phyloP scores from a whole-genome alignment of 1,284 basidiomycete genomes.

The Naganishia albida region DNA sequence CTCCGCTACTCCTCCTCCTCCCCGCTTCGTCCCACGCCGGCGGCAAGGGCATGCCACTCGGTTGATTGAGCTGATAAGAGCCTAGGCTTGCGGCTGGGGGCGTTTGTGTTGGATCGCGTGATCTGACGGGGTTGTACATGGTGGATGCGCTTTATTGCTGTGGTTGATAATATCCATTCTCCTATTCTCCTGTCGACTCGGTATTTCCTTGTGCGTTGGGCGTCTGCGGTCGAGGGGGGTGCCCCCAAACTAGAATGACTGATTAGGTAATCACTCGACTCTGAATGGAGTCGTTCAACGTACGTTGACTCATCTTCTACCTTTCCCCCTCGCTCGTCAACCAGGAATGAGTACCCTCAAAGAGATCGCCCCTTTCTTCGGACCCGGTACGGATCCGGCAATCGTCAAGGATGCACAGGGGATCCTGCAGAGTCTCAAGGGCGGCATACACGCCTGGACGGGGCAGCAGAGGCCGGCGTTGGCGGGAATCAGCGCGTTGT shows the following conservation, averaged over 20 bases:
- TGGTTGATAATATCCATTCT: background rate
- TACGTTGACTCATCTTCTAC: slow-evolving; percentile 2
- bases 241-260: no score
- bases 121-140: slow-evolving; percentile 17
- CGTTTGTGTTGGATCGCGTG: slow-evolving; percentile 11
- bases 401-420: slow-evolving; percentile 44
- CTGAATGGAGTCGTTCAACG: background rate
- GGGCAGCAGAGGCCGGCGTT: slow-evolving; percentile 41
- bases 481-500: slow-evolving; percentile 47
- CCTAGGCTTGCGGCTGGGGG: slow-evolving; percentile 8
- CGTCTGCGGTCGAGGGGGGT: no score
- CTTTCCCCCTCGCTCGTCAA: background rate
- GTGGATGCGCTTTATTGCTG: background rate
- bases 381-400: slow-evolving; percentile 47
- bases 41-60: slow-evolving; percentile 17
- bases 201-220: no score
- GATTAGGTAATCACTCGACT: background rate
- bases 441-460: no score
- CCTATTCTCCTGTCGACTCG: background rate
- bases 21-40: slow-evolving; percentile 15
- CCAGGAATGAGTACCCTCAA: slow-evolving; percentile 22
- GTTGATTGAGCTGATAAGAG: background rate
- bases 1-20: background rate
- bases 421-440: slow-evolving; percentile 22
- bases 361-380: slow-evolving; percentile 48